phyloP scores from a whole-genome alignment of 371 early-diverging fungal species.

The Conidiobolus incongruus region DNA sequence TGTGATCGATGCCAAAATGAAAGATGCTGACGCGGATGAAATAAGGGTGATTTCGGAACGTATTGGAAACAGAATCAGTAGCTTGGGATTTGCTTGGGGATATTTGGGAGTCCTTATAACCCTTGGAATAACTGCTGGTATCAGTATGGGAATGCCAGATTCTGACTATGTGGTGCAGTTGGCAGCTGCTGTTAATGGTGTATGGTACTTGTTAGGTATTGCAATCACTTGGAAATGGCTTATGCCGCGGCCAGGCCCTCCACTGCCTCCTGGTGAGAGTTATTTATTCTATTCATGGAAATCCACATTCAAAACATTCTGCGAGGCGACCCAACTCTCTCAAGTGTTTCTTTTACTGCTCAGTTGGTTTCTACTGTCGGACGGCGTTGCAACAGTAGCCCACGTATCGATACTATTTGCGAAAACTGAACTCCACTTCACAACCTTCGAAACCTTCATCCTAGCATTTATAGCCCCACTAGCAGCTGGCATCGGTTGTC shows the following conservation, averaged over 20 bases:
- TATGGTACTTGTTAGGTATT: slow-evolving; percentile 22
- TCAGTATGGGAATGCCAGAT: slow-evolving; percentile 11
- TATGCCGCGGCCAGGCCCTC: slow-evolving; percentile 25
- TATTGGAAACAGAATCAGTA: slow-evolving; percentile 19
- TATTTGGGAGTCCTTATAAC: slow-evolving; percentile 16
- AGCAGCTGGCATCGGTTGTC: slow-evolving; percentile 19
- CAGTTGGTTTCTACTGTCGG: slow-evolving; percentile 18
- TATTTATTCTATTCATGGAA: slow-evolving; percentile 18
- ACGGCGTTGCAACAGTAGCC: slow-evolving; percentile 14
- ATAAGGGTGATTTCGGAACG: slow-evolving; percentile 9
- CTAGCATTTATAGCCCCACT: slow-evolving; percentile 18
- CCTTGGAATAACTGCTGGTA: slow-evolving; percentile 16
- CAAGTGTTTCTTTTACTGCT: slow-evolving; percentile 18
- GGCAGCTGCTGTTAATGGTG: slow-evolving; percentile 18
- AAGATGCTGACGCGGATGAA: neutral
- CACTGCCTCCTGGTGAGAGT: slow-evolving; percentile 18
- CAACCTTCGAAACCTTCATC: slow-evolving; percentile 9
- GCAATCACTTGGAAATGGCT: slow-evolving; percentile 12
- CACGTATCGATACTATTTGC: slow-evolving; percentile 13
- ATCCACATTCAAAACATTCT: slow-evolving; percentile 9
- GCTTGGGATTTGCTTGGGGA: slow-evolving; percentile 18
- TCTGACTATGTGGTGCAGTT: slow-evolving; percentile 10
- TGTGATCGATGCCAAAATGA: slow-evolving; percentile 7
- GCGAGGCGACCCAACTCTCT: slow-evolving; percentile 7
- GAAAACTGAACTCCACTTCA: neutral